Evolutionary conservation across 805 yeast genomes (phyloP).

Genomic region (Cyberlindnera mississippiensis): DNA sequence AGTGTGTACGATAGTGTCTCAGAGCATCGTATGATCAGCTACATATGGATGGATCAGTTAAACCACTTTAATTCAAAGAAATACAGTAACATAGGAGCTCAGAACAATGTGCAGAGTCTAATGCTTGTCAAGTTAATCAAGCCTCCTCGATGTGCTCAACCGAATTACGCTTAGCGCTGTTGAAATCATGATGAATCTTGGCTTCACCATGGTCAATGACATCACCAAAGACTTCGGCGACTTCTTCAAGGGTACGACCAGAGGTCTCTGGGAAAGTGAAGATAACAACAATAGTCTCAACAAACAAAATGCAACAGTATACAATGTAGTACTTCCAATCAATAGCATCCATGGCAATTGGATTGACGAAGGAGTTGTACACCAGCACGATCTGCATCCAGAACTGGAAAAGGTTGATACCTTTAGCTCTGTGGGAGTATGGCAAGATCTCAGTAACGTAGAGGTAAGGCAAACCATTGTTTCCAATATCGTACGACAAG

Average conservation of each 20-base stretch:
- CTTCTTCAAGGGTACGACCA: slow-evolving; percentile 36
- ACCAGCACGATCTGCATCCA: slow-evolving; percentile 19
- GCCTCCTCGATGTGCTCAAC: background rate
- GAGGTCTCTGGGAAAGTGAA: slow-evolving; percentile 34
- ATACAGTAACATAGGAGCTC: too few relatives aligned
- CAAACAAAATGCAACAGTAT: slow-evolving; percentile 29
- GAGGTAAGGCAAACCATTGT: slow-evolving; percentile 41
- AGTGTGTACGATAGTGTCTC: too few relatives aligned
- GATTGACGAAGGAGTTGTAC: slow-evolving; percentile 32
- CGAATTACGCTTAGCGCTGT: background rate
- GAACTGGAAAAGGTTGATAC: slow-evolving; percentile 11
- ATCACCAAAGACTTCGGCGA: slow-evolving; percentile 30
- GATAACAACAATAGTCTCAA: slow-evolving; percentile 27
- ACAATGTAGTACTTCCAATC: slow-evolving; percentile 34
- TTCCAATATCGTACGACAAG: slow-evolving; percentile 36
- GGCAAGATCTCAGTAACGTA: slow-evolving; percentile 40
- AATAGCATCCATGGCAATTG: slow-evolving; percentile 34
- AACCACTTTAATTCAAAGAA: too few relatives aligned
- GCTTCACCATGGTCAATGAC: background rate
- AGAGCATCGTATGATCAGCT: too few relatives aligned
- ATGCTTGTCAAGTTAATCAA: too few relatives aligned
- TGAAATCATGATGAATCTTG: background rate
- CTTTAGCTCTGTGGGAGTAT: slow-evolving; percentile 28
- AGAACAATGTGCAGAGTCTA: too few relatives aligned
- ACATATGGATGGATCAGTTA: too few relatives aligned